These are phyloP conservation scores for Talaromyces amestolkiae DNA, from an alignment of 2,329 filamentous ascomycete species.

Conservation along the genomic window DNA sequence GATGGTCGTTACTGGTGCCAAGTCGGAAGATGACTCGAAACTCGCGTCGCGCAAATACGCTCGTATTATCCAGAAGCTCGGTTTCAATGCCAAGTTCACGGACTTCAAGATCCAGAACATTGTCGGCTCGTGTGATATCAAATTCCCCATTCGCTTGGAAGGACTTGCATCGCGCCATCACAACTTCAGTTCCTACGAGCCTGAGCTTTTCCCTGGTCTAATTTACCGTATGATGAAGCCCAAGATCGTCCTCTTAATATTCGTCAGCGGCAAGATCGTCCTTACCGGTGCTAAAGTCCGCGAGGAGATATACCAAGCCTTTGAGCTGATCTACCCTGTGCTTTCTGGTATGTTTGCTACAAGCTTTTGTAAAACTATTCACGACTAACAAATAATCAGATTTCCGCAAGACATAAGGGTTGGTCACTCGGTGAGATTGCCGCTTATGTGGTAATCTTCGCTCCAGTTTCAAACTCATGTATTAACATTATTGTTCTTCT, in stretches of 20 bases:
- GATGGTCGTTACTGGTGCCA: constrained; percentile 98
- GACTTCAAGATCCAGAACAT: constrained; percentile 99
- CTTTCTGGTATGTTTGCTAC: constrained; percentile 66
- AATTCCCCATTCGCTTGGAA: constrained; percentile 96
- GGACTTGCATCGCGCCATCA: constrained; percentile 95
- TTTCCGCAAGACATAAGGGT: constrained; percentile 58
- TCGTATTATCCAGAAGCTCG: constrained; percentile 98
- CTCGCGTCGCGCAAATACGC: constrained; percentile 96
- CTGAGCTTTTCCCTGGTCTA: constrained; percentile 95
- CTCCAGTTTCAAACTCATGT: constrained; percentile 24
- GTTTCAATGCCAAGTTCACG: constrained; percentile 98
- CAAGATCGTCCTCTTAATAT: constrained; percentile 96
- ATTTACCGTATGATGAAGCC: constrained; percentile 99
- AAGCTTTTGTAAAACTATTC: background rate
- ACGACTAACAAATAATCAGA: constrained; percentile 43
- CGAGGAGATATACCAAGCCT: constrained; percentile 96
- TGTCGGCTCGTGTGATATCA: constrained; percentile 97
- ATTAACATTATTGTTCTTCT: constrained; percentile 30
- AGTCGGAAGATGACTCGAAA: constrained; percentile 97
- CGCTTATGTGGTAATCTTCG: constrained; percentile 23
- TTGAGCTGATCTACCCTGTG: constrained; percentile 96
- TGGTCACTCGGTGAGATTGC: constrained; percentile 14
- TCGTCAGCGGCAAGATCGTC: constrained; percentile 97
- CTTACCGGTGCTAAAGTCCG: constrained; percentile 96
- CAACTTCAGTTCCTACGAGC: constrained; percentile 99